These are phyloP conservation scores for Senecio squalidus DNA, from an alignment of 140 eudicot genomes.

Conservation along the genomic window DNA sequence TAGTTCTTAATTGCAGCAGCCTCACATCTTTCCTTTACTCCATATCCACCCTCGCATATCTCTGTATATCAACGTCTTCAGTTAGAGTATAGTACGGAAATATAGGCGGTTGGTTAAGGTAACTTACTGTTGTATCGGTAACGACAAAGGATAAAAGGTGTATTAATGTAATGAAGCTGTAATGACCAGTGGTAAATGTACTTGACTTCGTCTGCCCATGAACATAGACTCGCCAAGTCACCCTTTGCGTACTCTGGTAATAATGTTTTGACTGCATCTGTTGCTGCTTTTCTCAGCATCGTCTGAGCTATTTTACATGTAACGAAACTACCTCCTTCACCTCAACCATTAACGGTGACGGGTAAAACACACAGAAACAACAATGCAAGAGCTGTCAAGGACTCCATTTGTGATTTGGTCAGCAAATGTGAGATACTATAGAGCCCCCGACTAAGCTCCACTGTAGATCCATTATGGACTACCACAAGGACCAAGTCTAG, in stretches of 20 bases:
- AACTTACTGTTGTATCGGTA: slow-evolving; percentile 59
- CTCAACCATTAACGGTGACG: slow-evolving; percentile 44
- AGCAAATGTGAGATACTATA: too few relatives aligned
- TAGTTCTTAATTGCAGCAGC: slow-evolving; percentile 87
- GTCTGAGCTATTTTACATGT: slow-evolving; percentile 72
- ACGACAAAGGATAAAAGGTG: slow-evolving; percentile 74
- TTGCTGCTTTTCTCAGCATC: slow-evolving; percentile 49
- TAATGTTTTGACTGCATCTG: slow-evolving; percentile 49
- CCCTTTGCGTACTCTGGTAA: slow-evolving; percentile 51
- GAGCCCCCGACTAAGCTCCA: too few relatives aligned
- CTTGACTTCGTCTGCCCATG: slow-evolving; percentile 81
- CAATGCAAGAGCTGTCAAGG: slow-evolving; percentile 19
- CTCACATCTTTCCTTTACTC: slow-evolving; percentile 62
- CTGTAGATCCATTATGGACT: too few relatives aligned
- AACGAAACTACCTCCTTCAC: slow-evolving; percentile 66
- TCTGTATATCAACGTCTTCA: slow-evolving; percentile 35
- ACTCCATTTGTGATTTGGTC: slow-evolving; percentile 26
- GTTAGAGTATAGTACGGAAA: too few relatives aligned
- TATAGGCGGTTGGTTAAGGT: too few relatives aligned
- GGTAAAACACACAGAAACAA: slow-evolving; percentile 34
- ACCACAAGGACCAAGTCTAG: too few relatives aligned
- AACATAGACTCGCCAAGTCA: slow-evolving; percentile 58
- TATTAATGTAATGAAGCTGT: slow-evolving; percentile 68
- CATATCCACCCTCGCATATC: slow-evolving; percentile 83
- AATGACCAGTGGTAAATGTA: slow-evolving; percentile 78